A percentile compares a stretch with the other conserved stretches of the same genome.
Conservation (phyloP, 2,329 filamentous ascomycete species). For the Penicillium paneum region DNA sequence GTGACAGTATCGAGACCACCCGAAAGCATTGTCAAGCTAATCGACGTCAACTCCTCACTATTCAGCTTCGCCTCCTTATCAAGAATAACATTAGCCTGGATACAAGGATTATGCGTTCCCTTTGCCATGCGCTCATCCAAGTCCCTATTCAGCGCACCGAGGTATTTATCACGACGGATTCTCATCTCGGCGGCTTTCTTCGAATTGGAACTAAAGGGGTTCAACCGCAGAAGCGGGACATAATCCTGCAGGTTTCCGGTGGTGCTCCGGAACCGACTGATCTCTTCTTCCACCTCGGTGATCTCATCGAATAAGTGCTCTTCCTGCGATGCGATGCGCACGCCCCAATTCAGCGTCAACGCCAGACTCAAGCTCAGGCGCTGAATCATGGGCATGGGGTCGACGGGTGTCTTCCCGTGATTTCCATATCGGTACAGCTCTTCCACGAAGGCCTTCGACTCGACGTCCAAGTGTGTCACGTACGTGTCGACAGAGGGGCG, state of each 20-base stretch:
- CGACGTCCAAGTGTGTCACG: constrained; percentile 59
- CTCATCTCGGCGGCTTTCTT: constrained; percentile 60
- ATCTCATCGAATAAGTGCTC: constrained; percentile 68
- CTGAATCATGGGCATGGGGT: constrained; percentile 68
- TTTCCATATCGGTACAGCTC: constrained; percentile 60
- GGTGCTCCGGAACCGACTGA: constrained; percentile 71
- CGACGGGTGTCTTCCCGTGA: constrained; percentile 53
- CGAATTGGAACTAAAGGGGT: constrained; percentile 60
- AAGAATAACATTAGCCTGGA: constrained; percentile 64
- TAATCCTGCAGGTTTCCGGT: constrained; percentile 81
- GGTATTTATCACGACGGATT: constrained; percentile 58
- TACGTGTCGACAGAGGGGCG: constrained; percentile 63
- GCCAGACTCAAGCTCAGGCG: constrained; percentile 61
- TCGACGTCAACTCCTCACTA: constrained; percentile 61
- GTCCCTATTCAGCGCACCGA: constrained; percentile 56
- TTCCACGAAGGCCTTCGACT: constrained; percentile 61
- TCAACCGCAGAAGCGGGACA: constrained; percentile 66
- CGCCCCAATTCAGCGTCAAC: constrained; percentile 65
- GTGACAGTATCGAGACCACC: constrained; percentile 66
- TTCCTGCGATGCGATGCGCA: constrained; percentile 57
- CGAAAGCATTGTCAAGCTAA: constrained; percentile 66
- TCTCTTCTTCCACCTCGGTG: constrained; percentile 67
- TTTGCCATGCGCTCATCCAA: constrained; percentile 60
- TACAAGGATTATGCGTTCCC: constrained; percentile 61
- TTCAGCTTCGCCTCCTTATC: constrained; percentile 63